Evolutionary conservation across 768 basidiomycete species (phyloP).

Genomic region (Hortiboletus campestris): DNA sequence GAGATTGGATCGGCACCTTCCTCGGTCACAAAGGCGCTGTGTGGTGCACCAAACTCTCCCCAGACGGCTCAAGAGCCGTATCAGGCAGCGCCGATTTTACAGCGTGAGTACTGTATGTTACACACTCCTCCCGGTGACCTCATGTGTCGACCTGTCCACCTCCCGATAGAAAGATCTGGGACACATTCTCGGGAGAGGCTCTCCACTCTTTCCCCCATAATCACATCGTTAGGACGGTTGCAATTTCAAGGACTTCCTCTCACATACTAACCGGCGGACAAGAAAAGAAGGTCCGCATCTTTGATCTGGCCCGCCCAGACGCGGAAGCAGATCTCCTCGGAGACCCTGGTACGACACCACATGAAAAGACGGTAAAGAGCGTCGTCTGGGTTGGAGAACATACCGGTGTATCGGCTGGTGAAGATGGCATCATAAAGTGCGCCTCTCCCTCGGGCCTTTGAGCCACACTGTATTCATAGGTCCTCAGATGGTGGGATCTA

Average conservation of each 20-base stretch:
- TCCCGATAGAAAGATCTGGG: conserved; percentile 83
- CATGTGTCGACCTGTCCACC: conserved; percentile 3
- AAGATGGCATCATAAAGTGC: conserved; percentile 90
- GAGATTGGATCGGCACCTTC: conserved; percentile 97
- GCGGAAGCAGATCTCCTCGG: conserved; percentile 81
- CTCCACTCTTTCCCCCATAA: conserved; percentile 97
- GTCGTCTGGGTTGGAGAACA: conserved; percentile 92
- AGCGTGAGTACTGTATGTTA: conserved; percentile 59
- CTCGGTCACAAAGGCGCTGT: conserved; percentile 93
- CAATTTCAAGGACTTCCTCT: conserved; percentile 66
- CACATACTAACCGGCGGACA: conserved; percentile 90
- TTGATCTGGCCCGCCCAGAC: conserved; percentile 84
- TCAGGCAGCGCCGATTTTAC: conserved; percentile 97
- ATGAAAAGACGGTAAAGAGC: conserved; percentile 89
- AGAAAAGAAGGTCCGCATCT: conserved; percentile 96
- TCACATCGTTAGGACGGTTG: conserved; percentile 96
- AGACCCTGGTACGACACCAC: conserved; percentile 59
- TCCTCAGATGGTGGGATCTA: conserved; percentile 92
- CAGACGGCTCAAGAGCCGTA: conserved; percentile 81
- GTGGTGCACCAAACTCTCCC: conserved; percentile 91
- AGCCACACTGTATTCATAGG: conserved; percentile 10
- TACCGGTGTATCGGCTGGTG: conserved; percentile 85
- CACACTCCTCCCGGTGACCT: neutral
- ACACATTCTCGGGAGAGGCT: conserved; percentile 83
- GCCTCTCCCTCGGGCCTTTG: neutral